Percentiles rank a stretch among this genome's conserved stretches.
Conservation (phyloP, 352 stramenopile genomes). For the Phytophthora megakarya region DNA sequence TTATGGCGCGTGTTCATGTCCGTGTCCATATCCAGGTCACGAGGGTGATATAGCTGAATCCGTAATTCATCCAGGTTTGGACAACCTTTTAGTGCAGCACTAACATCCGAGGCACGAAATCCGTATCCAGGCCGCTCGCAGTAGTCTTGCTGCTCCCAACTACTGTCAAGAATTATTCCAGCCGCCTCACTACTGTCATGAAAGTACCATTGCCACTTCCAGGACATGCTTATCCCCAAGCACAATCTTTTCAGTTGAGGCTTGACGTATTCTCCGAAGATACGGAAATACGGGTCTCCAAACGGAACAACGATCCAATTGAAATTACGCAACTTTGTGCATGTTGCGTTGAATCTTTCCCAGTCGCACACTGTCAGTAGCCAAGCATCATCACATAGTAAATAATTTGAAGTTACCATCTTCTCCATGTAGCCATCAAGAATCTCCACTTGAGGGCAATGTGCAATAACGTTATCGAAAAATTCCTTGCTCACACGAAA, state of each 20-base stretch:
- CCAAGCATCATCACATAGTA: conserved; percentile 36
- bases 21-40: no score
- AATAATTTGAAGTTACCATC: conserved; percentile 19
- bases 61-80: no score
- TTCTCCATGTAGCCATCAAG: conserved; percentile 27
- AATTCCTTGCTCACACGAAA: conserved; percentile 20
- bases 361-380: conserved; percentile 28
- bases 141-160: no score
- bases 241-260: conserved; percentile 25
- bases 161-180: no score
- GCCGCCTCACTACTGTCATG: no score
- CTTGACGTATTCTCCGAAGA: conserved; percentile 37
- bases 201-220: conserved; percentile 43
- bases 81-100: no score
- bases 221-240: conserved; percentile 39
- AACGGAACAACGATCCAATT: conserved; percentile 37
- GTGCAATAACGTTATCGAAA: conserved; percentile 30
- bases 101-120: no score
- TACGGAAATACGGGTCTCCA: conserved; percentile 36
- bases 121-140: no score
- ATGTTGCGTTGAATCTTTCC: conserved; percentile 32
- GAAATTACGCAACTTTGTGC: conserved; percentile 30
- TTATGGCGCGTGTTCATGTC: no score
- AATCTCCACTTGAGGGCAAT: conserved; percentile 30
- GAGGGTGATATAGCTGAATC: no score